Evolutionary conservation across 2,329 filamentous ascomycete genomes (phyloP).

Genomic region (Scleromitrula shiraiana): DNA sequence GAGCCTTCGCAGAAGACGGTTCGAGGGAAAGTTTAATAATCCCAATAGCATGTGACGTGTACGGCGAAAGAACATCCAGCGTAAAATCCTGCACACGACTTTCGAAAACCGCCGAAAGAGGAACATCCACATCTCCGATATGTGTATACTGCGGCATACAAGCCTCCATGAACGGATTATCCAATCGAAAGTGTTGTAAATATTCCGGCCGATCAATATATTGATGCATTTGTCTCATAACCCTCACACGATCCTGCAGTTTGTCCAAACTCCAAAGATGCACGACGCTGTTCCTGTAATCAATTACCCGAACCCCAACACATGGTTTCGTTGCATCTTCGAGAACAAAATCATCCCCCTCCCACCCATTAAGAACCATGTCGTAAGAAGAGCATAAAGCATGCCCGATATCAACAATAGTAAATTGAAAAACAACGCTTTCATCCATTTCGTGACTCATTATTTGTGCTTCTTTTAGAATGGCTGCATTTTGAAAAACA

Average conservation of each 20-base stretch:
- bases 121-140: slow-evolving; percentile 87
- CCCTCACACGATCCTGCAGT: slow-evolving; percentile 73
- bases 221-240: slow-evolving; percentile 96
- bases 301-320: slow-evolving; percentile 80
- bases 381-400: slow-evolving; percentile 90
- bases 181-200: slow-evolving; percentile 81
- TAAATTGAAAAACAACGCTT: slow-evolving; percentile 88
- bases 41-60: slow-evolving; percentile 83
- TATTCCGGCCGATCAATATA: slow-evolving; percentile 95
- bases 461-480: slow-evolving; percentile 90
- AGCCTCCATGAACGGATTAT: slow-evolving; percentile 86
- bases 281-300: slow-evolving; percentile 79
- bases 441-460: slow-evolving; percentile 97
- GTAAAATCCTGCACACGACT: slow-evolving; percentile 90
- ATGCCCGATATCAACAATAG: slow-evolving; percentile 82
- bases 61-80: slow-evolving; percentile 84
- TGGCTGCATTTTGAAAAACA: slow-evolving; percentile 78
- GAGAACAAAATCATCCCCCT: slow-evolving; percentile 74
- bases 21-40: slow-evolving; percentile 87
- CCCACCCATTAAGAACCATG: slow-evolving; percentile 84
- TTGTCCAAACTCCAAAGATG: slow-evolving; percentile 95
- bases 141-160: slow-evolving; percentile 90
- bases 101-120: slow-evolving; percentile 86
- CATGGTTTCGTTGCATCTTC: slow-evolving; percentile 82
- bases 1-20: slow-evolving; percentile 86